Evolutionary conservation across 2,329 filamentous ascomycete species (phyloP).

Genomic region (Aureobasidium subglaciale): DNA sequence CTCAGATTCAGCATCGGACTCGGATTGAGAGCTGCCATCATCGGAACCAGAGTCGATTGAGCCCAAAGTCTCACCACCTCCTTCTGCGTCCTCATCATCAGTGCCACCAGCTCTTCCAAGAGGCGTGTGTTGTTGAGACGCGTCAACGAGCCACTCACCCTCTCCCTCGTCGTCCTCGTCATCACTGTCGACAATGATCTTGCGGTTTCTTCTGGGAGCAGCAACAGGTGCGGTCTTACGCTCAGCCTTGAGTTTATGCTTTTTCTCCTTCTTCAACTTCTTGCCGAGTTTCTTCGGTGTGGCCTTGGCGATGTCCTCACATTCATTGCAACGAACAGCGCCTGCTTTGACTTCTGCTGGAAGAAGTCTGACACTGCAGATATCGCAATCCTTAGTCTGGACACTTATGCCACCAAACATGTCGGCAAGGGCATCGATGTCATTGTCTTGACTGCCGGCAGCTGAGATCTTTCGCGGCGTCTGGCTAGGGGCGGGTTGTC

Average conservation of each 20-base stretch:
- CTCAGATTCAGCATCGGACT: conserved; percentile 33
- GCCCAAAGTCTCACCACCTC: conserved; percentile 71
- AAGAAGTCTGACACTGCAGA: conserved; percentile 67
- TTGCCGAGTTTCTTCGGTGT: conserved; percentile 22
- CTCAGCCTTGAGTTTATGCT: conserved; percentile 23
- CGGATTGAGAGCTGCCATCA: conserved; percentile 36
- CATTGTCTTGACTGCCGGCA: conserved; percentile 49
- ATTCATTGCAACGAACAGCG: conserved; percentile 62
- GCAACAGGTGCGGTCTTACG: conserved; percentile 27
- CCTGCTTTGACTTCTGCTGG: conserved; percentile 47
- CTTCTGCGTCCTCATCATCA: conserved; percentile 84
- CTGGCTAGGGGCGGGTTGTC: conserved; percentile 35
- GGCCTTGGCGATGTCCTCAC: conserved; percentile 45
- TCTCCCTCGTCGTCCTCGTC: conserved; percentile 57
- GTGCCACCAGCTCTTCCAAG: conserved; percentile 67
- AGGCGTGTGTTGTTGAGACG: conserved; percentile 50
- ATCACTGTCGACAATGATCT: conserved; percentile 56
- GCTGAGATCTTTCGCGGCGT: conserved; percentile 32
- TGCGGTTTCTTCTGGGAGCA: conserved; percentile 42
- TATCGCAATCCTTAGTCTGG: conserved; percentile 68
- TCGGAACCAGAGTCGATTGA: conserved; percentile 61
- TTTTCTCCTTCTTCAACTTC: conserved; percentile 23
- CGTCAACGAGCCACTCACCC: conserved; percentile 72
- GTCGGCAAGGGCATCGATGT: conserved; percentile 77
- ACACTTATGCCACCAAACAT: conserved; percentile 81